Evolutionary conservation across 2,329 filamentous ascomycete genomes (phyloP), one percentile per base, ranked within the genome.

Genomic region (Alternaria alternata): DNA sequence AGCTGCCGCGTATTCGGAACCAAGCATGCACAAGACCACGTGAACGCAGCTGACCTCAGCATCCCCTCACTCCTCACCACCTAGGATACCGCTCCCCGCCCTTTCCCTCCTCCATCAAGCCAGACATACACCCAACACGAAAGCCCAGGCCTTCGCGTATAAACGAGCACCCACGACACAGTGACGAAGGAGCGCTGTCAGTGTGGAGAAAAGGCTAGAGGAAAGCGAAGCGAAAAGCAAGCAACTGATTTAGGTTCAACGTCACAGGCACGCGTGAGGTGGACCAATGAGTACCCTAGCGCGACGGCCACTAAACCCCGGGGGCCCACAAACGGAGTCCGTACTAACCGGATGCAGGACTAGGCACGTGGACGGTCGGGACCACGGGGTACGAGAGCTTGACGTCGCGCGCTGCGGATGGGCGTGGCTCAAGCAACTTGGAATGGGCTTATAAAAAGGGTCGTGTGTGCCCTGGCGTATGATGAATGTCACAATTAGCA

Each of bases 201-300:
- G 8, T 12, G 16, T 12, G 46, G 46, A 42, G 36, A 30, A 32
- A 32, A 7, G 7, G n/a, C n/a, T 8, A 20, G 22, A 16, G 26
- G 12, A 26, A 28, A 12, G 30, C 20, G 47, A 57, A 12, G 26
- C 32, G 32, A 34, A 52, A 18, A 20, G 28, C 46, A 30, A 56
- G 46, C 36, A 51, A 28, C 26, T 41, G 41, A 51, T 38, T 51
- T 14, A 22, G 54, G 24, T 26, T 39, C 41, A 47, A 54, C 53
- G 57, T 57, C 57, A 60, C 53, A 44, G 53, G 57, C 41, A 51
- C 41, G 39, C 20, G 28, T 42, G 32, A 47, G 34, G 57, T 41
- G 53, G 46, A 46, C 57, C 57, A 60, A 57, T 60, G 16, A 44
- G 28, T n/a, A 14, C 7, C 16, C 26, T 51, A 51, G 53, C 9